Base-by-base conservation (phyloP, 225 moss, liverwort and hornwort genomes). In the Sphagnum tenellum region DNA sequence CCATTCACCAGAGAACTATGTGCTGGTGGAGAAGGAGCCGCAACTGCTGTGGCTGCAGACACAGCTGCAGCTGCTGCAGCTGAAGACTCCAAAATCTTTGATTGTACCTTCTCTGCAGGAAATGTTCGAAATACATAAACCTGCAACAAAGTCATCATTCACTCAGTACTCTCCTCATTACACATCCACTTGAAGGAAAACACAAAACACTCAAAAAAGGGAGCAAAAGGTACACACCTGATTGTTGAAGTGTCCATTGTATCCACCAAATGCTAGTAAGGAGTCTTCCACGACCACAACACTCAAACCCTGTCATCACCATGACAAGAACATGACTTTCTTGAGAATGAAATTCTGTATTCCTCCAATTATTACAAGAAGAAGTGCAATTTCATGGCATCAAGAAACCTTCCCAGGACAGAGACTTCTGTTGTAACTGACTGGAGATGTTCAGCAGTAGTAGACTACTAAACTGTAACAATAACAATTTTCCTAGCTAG, bases 241-340 rank as follows among this genome's bases (percentile, higher is more conserved):
- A 70, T 87, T 94, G 62, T 81, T 94, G 65, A 86, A 96, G 59
- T 79, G 79, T 3, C 95, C 95, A 73, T 96, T 90, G 79, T 96
- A 96, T 66, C 95, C 95, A 52, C 95, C 95, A 74, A 92, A 96
- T 3, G 92, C 78, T 75, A 96, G 73, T n/a, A 96, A 77, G 63
- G 77, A 75, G 48, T 84, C 83, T 50, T 64, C 80, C 47, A 81
- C 71, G 66, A 79, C 77, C 55, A 78, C 92, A 14, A 92, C 79
- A 72, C 88, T 96, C 56, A 92, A 73, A 50, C 95, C 95, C 81
- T 81, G 81, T 50, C 66, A 67, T 50, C 56, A n/a, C 59, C 59
- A 60, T 7, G 7, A 13, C 59, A 60, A 60, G 12, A 13, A 5
- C 68, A 62, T 9, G 67, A 12, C n/a, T 49, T 58, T 57, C 45